These are phyloP conservation scores for Metschnikowia hibisci DNA, from an alignment of 805 yeast genomes.

Conservation along the genomic window DNA sequence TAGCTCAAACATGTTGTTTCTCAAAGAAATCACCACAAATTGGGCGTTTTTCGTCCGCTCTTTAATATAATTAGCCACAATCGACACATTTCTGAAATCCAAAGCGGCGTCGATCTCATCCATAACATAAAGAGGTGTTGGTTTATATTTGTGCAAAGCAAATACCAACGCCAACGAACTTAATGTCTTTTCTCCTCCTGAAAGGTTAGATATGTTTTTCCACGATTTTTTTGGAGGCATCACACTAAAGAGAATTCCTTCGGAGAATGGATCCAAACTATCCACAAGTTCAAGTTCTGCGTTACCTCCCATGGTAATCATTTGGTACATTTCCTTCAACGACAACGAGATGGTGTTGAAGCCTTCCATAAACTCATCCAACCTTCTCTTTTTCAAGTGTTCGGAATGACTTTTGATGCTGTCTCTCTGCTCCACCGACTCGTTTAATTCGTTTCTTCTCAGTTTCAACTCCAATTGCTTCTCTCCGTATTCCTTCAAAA, in stretches of 20 bases:
- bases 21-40: conserved; percentile 87
- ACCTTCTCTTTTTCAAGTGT: conserved; percentile 64
- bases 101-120: conserved; percentile 99
- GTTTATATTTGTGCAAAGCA: conserved; percentile 93
- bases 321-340: conserved; percentile 93
- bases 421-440: conserved; percentile 66
- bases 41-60: conserved; percentile 96
- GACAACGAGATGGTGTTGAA: conserved; percentile 82
- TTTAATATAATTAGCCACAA: conserved; percentile 94
- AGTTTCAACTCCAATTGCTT: conserved; percentile 61
- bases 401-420: conserved; percentile 57
- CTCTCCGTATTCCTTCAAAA: conserved; percentile 69
- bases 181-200: conserved; percentile 97
- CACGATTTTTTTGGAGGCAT: conserved; percentile 99
- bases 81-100: conserved; percentile 94
- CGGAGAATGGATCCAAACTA: conserved; percentile 95
- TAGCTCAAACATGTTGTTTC: conserved; percentile 97
- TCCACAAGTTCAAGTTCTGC: conserved; percentile 96
- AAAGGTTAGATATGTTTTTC: conserved; percentile 90
- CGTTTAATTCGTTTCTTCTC: conserved; percentile 63
- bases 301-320: conserved; percentile 99
- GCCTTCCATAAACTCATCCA: conserved; percentile 91
- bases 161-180: conserved; percentile 93
- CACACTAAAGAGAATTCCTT: conserved; percentile 92
- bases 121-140: conserved; percentile 97